Evolutionary conservation across 2,329 filamentous ascomycete genomes (phyloP), one percentile per base, ranked within the genome.

Genomic region (Diaporthe helianthi): DNA sequence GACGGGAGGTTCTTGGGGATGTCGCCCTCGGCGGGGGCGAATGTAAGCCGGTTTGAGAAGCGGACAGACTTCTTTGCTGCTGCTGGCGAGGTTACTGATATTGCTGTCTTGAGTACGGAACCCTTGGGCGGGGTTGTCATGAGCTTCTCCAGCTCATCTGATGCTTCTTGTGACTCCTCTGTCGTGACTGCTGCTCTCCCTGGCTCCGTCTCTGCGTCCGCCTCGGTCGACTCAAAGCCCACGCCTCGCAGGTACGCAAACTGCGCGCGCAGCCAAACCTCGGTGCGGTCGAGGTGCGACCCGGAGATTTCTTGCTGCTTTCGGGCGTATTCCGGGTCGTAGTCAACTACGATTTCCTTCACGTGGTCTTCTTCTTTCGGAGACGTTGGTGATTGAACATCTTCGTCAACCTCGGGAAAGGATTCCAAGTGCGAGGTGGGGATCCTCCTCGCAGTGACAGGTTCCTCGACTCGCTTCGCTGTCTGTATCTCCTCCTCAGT

Each of bases 191-290:
- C 65, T 71, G 72, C 51, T 73, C 80, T 79, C 69, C 82, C 79
- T 24, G 80, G 73, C 54, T 78, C 76, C n/a, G 73, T 72, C 41
- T 80, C 79, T 15, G 79, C 74, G 49, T 81, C 78, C 10, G 74
- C 67, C 31, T 77, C 76, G 46, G 73, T 36, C 7, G 67, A 53
- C 61, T 72, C 71, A 70, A 88, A 81, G 69, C 88, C 86, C 3
- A 94, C 83, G 26, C 90, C 90, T 52, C 89, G 85, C 69, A 95
- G 86, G 74, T 97, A 96, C 17, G 89, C 85, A 69, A 90, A 90
- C 79, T 98, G 95, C 9, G 93, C 92, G 74, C 89, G 83, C 36
- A 98, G 87, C 95, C 95, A 98, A 53, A 93, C 80, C 75, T 92
- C 91, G 5, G 95, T 98, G 72, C 94, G 90, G 79, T 96, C 93